A percentile compares a stretch with the other conserved stretches of the same genome.
Evolutionary conservation across 306 rosid species (phyloP).

Genomic region (Medicago ruthenica): DNA sequence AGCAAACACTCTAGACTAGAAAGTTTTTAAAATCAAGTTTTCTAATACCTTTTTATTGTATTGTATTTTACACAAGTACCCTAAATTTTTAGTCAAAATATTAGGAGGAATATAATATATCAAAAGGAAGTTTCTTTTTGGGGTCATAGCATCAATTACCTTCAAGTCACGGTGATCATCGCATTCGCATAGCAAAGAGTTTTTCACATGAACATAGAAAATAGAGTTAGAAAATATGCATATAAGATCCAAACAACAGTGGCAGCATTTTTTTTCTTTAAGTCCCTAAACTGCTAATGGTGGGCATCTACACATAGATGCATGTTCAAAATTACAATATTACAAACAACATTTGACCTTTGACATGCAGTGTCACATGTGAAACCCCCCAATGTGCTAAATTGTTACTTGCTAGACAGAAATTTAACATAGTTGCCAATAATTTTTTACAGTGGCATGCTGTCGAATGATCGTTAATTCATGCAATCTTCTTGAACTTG

Average conservation of each 20-base stretch:
- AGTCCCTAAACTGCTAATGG: not conserved
- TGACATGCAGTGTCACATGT: not conserved
- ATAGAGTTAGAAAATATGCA: not conserved
- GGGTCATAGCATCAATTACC: too few species aligned
- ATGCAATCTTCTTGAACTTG: not conserved
- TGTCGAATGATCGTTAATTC: not conserved
- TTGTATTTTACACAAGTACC: too few species aligned
- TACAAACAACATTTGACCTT: not conserved
- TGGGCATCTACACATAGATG: not conserved
- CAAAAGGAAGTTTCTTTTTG: not conserved
- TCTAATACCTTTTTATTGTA: too few species aligned
- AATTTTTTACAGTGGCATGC: not conserved
- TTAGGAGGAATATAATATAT: not conserved
- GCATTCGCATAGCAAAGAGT: not conserved
- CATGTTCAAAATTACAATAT: not conserved
- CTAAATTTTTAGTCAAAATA: not conserved
- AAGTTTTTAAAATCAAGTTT: too few species aligned
- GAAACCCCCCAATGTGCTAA: not conserved
- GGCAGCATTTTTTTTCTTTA: not conserved
- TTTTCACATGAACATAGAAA: not conserved
- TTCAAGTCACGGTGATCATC: not conserved
- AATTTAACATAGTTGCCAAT: slow-evolving; percentile 5
- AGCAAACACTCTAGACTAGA: too few species aligned
- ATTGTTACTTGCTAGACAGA: not conserved
- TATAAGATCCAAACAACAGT: not conserved